Base-by-base conservation (phyloP, 2,329 filamentous ascomycete genomes). In the Sclerotinia subarctica region DNA sequence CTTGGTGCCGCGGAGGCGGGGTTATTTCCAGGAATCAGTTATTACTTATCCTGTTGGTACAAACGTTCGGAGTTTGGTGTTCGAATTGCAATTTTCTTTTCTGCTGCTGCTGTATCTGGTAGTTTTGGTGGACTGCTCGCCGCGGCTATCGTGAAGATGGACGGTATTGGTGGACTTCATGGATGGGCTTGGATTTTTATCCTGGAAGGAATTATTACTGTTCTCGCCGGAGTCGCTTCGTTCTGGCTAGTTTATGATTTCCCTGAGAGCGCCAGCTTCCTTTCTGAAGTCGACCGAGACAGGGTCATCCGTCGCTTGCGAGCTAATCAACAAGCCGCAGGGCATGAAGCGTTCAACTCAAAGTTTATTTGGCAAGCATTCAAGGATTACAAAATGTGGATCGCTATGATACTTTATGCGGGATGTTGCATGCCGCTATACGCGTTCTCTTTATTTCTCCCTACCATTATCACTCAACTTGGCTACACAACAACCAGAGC, bases 211-310 rank as follows among this genome's bases (percentile, higher is more conserved):
- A 80, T 91, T 1, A 81, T 87, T 0, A 94, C 92, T 0, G 82
- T 93, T 1, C 1, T 92, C 1, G 83, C 93, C 32, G 92, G 90
- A 2, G 72, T 91, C 6, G 78, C 82, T 0, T 90, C 87, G 1
- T 93, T 90, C 79, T 94, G 88, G 88, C 86, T 91, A 81, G 90
- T 96, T 1, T 87, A 92, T 71, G 91, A 96, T 76, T 96, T 93
- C 76, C 93, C 93, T 0, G 89, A 90, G 70, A 84, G 91, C 68
- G 92, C 91, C 29, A 86, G 77, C 1, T 96, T 96, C 76, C 83
- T 96, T 10, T 85, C 86, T 0, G 82, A 86, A 0, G 83, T 86
- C 13, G 92, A 96, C 73, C 89, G 91, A 35, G 83, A 82, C 7
- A 86, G 92, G 11, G 90, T 95, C 0, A 80, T 93, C n/a, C 83